These are phyloP conservation scores for Mucor plumbeus DNA, from an alignment of 371 early-diverging fungal species.

Conservation along the genomic window DNA sequence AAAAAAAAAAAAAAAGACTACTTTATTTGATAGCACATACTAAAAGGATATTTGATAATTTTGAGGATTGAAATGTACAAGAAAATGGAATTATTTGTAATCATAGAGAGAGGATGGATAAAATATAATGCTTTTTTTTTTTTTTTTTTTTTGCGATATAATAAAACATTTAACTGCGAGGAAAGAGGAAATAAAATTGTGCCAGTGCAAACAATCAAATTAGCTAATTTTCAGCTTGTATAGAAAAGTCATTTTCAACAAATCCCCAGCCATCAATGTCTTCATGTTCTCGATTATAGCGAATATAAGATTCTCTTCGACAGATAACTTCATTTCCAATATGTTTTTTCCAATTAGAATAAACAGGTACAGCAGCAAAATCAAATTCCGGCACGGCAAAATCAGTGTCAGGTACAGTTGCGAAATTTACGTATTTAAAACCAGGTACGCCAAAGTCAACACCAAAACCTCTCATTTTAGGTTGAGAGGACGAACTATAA, in stretches of 20 bases:
- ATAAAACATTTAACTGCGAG: background rate
- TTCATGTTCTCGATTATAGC: background rate
- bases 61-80: background rate
- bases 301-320: slow-evolving; percentile 5
- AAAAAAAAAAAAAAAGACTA: no score
- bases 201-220: background rate
- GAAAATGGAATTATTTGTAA: no score
- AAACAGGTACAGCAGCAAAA: background rate
- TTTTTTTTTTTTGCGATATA: background rate
- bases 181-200: background rate
- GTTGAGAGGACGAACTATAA: background rate
- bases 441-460: slow-evolving; percentile 14
- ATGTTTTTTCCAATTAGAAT: background rate
- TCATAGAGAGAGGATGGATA: background rate
- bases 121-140: background rate
- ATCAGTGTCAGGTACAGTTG: slow-evolving; percentile 3
- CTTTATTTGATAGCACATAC: background rate
- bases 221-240: background rate
- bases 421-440: background rate
- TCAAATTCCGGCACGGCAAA: background rate
- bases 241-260: background rate
- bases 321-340: slow-evolving; percentile 16
- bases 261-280: slow-evolving; percentile 3
- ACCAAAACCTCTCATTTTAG: slow-evolving; percentile 16
- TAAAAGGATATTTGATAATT: background rate